Base-by-base conservation (phyloP, 371 early-diverging fungal species). In the Chytridium lagenaria region DNA sequence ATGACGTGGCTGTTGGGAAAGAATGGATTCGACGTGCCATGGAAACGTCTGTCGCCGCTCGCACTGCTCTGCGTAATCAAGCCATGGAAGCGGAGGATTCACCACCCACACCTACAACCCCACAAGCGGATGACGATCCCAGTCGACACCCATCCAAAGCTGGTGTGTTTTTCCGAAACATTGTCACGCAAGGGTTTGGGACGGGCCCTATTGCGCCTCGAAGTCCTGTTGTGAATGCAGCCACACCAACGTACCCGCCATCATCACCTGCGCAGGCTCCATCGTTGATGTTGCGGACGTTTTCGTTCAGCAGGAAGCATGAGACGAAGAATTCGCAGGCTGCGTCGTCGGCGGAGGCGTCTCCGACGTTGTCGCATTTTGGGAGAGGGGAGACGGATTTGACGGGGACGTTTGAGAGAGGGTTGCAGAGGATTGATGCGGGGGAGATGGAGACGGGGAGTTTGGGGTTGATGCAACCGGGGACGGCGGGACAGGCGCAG, bases 1-100 rank as follows among this genome's bases (percentile, higher is more conserved):
- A 55, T 55, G 57, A 55, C 26, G 57, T 55, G 7, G 57, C 57
- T 19, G 26, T 55, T 30, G 57, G 57, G 23, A 55, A 23, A 23
- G 57, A 55, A 23, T 55, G 57, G 57, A 55, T 55, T 26, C 10
- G 57, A 10, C 10, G 57, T 7, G 57, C 57, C 26, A 26, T 10
- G 5, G 57, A 55, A 23, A 55, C 57, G 5, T 10, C 16, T 7
- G 10, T 30, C 15, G 57, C 57, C 7, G 57, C 57, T 23, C 5
- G 30, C 10, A 23, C 10, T 10, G 57, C 57, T 30, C 15, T 55
- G 10, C 57, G 57, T n/a, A n/a, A n/a, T n/a, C n/a, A n/a, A n/a
- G n/a, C n/a, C n/a, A n/a, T n/a, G 57, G 30, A 7, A 7, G 22
- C 10, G 26, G 10, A 15, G 57, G 57, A 19, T 7, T 23, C 10